Conservation (phyloP, 169 alveolate species). For the Sarcocystis neurona region DNA sequence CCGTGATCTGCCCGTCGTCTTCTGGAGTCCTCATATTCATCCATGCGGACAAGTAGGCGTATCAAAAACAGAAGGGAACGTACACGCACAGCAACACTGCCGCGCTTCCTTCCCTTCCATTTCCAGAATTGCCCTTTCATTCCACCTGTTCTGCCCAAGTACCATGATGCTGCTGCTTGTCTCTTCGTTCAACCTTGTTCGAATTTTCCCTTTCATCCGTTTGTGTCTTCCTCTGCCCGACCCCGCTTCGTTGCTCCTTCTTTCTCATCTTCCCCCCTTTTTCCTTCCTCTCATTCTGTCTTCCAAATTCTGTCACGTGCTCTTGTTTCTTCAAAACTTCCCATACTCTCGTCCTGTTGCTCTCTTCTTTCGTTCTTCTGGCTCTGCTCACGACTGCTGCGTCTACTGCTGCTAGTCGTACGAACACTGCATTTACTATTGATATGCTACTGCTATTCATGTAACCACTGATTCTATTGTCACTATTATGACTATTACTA, state of each 20-base stretch:
- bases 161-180: background rate
- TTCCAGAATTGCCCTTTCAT: too few relatives aligned
- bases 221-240: background rate
- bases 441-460: background rate
- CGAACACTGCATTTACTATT: background rate
- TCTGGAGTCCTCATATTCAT: too few relatives aligned
- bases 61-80: background rate
- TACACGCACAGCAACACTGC: background rate
- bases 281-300: background rate
- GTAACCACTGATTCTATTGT: background rate
- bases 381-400: background rate
- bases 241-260: background rate
- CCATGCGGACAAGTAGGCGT: background rate
- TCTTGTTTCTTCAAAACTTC: background rate
- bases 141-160: too few relatives aligned
- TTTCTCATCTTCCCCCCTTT: background rate
- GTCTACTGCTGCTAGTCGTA: background rate
- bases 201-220: background rate
- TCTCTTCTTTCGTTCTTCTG: background rate
- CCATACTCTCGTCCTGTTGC: too few relatives aligned
- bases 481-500: background rate
- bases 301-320: background rate
- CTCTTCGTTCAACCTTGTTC: background rate
- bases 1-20: too few relatives aligned
- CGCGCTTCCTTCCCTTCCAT: background rate